phyloP scores from a whole-genome alignment of 768 basidiomycete species.

The Termitomyces sp. region DNA sequence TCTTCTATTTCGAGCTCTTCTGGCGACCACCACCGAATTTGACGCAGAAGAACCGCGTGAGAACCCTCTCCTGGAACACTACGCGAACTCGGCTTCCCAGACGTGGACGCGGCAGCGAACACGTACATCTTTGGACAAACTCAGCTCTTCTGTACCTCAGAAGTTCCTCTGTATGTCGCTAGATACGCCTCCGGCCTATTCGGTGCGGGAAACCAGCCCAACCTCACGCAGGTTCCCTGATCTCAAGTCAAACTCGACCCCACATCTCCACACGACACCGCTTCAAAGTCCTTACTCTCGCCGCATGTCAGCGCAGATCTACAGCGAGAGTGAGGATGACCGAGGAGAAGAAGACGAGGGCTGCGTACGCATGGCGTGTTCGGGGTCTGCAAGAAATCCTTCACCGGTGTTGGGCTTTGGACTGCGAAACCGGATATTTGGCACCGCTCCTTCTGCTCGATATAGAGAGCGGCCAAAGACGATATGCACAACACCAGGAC shows the following conservation, averaged over 20 bases:
- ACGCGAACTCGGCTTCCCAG: background rate
- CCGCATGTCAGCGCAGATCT: slow-evolving; percentile 21
- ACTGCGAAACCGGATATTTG: slow-evolving; percentile 28
- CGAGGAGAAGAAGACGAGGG: slow-evolving; percentile 22
- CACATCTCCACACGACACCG: slow-evolving; percentile 16
- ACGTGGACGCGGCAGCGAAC: slow-evolving; percentile 6
- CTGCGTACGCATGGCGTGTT: slow-evolving; percentile 24
- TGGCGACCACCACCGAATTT: background rate
- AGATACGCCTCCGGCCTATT: slow-evolving; percentile 18
- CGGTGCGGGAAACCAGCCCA: slow-evolving; percentile 12
- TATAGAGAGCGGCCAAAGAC: slow-evolving; percentile 33
- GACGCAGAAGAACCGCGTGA: background rate
- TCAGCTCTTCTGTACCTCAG: slow-evolving; percentile 7
- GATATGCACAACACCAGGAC: slow-evolving; percentile 62
- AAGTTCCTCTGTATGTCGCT: slow-evolving; percentile 20
- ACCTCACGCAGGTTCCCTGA: slow-evolving; percentile 15
- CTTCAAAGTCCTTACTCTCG: slow-evolving; percentile 10
- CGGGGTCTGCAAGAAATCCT: slow-evolving; percentile 3
- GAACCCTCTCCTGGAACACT: background rate
- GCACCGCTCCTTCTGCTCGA: slow-evolving; percentile 13
- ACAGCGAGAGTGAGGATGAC: slow-evolving; percentile 24
- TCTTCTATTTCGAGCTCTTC: background rate
- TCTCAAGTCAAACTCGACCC: slow-evolving; percentile 19
- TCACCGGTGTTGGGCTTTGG: slow-evolving; percentile 8
- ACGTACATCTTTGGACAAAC: slow-evolving; percentile 5